These are phyloP conservation scores for Sordariomycetes sp. DNA, from an alignment of 2,329 filamentous ascomycete species.

Conservation along the genomic window DNA sequence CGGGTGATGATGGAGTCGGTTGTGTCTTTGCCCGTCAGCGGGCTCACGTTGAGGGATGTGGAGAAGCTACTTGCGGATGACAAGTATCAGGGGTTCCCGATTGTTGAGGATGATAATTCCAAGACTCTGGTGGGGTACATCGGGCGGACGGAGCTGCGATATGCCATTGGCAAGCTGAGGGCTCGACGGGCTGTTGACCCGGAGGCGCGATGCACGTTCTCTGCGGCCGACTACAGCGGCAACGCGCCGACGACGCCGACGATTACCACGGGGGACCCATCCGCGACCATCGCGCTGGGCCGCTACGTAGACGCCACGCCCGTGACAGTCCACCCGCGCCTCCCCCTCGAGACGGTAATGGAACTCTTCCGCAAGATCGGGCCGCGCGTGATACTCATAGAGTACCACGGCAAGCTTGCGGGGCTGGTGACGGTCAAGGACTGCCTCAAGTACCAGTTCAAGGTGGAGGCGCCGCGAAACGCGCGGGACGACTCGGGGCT, in stretches of 20 bases:
- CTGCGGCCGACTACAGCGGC: conserved; percentile 16
- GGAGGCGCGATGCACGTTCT: conserved; percentile 63
- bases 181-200: conserved; percentile 54
- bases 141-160: conserved; percentile 79
- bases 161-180: conserved; percentile 72
- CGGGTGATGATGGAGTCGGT: conserved; percentile 75
- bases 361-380: conserved; percentile 98
- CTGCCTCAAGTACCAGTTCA: conserved; percentile 94
- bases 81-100: conserved; percentile 83
- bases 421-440: conserved; percentile 95
- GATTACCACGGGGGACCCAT: conserved; percentile 32
- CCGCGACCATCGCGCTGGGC: conserved; percentile 39
- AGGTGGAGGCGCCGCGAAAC: conserved; percentile 76
- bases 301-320: conserved; percentile 84
- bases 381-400: conserved; percentile 81
- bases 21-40: conserved; percentile 59
- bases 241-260: conserved; percentile 37
- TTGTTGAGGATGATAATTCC: conserved; percentile 60
- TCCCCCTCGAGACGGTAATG: conserved; percentile 94
- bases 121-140: conserved; percentile 82
- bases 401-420: conserved; percentile 70
- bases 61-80: conserved; percentile 66
- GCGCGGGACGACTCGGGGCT: conserved; percentile 44
- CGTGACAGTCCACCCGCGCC: conserved; percentile 76
- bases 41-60: conserved; percentile 61